Percentiles rank a stretch among this genome's conserved stretches.
These are phyloP conservation scores for Coniochaeta ligniaria DNA, from an alignment of 2,329 filamentous ascomycete genomes.

Conservation along the genomic window DNA sequence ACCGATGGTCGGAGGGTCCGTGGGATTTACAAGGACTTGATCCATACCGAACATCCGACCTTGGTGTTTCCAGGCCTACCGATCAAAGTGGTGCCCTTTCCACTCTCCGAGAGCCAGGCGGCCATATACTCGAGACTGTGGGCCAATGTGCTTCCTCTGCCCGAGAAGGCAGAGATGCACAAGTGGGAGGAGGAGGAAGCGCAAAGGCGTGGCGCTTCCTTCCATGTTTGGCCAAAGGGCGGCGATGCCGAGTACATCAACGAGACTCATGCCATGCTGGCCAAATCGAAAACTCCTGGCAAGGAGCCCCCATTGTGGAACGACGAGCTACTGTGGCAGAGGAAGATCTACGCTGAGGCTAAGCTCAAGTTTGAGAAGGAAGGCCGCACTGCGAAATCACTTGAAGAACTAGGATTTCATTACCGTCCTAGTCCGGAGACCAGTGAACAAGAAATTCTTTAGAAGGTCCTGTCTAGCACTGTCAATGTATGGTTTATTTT, in stretches of 20 bases:
- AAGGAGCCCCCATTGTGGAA: constrained; percentile 69
- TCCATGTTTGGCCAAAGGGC: constrained; percentile 44
- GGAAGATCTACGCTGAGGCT: constrained; percentile 60
- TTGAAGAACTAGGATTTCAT: constrained; percentile 67
- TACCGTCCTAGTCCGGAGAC: constrained; percentile 29
- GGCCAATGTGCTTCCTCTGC: constrained; percentile 62
- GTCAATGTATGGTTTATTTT: not conserved
- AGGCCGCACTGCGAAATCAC: constrained; percentile 55
- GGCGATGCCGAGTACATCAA: constrained; percentile 67
- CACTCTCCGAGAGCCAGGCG: constrained; percentile 70
- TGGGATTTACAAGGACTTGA: constrained; percentile 71
- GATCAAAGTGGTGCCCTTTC: constrained; percentile 84
- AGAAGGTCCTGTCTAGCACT: not conserved
- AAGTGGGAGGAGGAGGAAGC: constrained; percentile 61
- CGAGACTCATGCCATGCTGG: constrained; percentile 55
- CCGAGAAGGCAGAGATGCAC: constrained; percentile 56
- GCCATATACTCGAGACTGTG: constrained; percentile 72
- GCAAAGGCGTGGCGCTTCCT: constrained; percentile 30
- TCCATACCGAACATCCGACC: constrained; percentile 69
- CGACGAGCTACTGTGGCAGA: constrained; percentile 63
- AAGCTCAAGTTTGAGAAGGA: constrained; percentile 63
- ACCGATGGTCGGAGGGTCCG: constrained; percentile 63
- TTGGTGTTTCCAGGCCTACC: constrained; percentile 70
- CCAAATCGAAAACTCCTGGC: constrained; percentile 41
- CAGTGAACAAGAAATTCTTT: constrained; percentile 10